Conservation (phyloP, 176 grass and related monocot species). For the Saccharum officinarum region DNA sequence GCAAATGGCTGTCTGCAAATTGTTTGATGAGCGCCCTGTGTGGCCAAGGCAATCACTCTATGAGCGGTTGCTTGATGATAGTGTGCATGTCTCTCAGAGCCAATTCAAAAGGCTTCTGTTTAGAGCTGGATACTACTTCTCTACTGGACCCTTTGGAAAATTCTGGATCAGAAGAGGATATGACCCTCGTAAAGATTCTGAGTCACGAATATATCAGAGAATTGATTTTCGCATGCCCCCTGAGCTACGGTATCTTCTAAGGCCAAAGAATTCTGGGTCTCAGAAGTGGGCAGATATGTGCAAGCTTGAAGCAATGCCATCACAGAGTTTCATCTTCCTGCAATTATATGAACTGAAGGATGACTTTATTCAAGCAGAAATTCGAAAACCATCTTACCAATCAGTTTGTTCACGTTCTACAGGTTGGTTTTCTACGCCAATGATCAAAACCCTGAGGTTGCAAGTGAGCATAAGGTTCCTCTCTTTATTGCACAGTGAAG, state of each 20-base stretch:
- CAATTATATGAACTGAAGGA: conserved; percentile 90
- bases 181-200: conserved; percentile 81
- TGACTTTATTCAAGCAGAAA: conserved; percentile 88
- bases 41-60: conserved; percentile 92
- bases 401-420: conserved; percentile 64
- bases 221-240: conserved; percentile 86
- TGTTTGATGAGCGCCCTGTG: conserved; percentile 89
- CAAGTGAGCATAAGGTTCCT: conserved; percentile 77
- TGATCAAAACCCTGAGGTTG: conserved; percentile 71
- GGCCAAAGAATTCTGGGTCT: conserved; percentile 38
- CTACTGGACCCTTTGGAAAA: conserved; percentile 83
- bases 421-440: conserved; percentile 85
- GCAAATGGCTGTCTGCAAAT: conserved; percentile 81
- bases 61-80: conserved; percentile 68
- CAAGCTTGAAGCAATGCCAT: conserved; percentile 74
- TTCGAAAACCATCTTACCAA: conserved; percentile 73
- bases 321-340: conserved; percentile 82
- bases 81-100: conserved; percentile 61
- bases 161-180: conserved; percentile 96
- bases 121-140: conserved; percentile 96
- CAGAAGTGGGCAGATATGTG: conserved; percentile 75
- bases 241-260: conserved; percentile 63
- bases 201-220: conserved; percentile 89
- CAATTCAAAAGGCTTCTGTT: conserved; percentile 95
- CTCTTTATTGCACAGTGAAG: conserved; percentile 59